Base-by-base conservation (phyloP, 768 basidiomycete species). In the Piloderma croceum region DNA sequence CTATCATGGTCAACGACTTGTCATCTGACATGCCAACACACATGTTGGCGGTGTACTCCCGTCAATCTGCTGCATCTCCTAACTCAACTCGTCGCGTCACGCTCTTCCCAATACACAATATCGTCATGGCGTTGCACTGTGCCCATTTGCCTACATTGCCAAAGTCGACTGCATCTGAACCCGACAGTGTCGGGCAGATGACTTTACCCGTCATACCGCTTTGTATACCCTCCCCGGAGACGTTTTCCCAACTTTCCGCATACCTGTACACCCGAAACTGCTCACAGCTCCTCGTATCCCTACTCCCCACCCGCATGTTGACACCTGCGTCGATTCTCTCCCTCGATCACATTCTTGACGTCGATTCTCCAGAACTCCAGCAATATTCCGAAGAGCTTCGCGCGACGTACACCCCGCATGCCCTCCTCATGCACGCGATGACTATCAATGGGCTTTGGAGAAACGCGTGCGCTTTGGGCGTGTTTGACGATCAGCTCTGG, bases 241-340 rank as follows among this genome's bases (percentile, higher is more conserved):
- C 83, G 0, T 89, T 88, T 62, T 62, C 76, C 7, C 60, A 77
- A 23, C 67, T 90, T 7, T 77, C 79, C 48, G 58, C 67, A 0
- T 88, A 74, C 66, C 67, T 90, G 48, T 87, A 90, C 64, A 74
- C 73, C 20, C 79, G 83, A 53, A 72, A 76, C 46, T 65, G 79
- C 20, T 64, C 65, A 36, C 47, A 61, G n/a, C 71, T 90, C 40
- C 67, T 90, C 27, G 67, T 67, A 19, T 63, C 75, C 0, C 76
- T 90, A 36, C 67, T 90, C 47, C 85, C 86, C 18, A 70, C 59
- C 55, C 70, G 47, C 27, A 9, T 15, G 9, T 41, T 58, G 13
- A 33, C 52, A 11, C 58, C 61, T 49, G 70, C 4, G 58, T 29
- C 27, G 9, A 15, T 15, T 9, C 27, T 15, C 38, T 29, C 27